phyloP scores from a whole-genome alignment of 495 filamentous ascomycete species.

The Aspergillus funiculosus region DNA sequence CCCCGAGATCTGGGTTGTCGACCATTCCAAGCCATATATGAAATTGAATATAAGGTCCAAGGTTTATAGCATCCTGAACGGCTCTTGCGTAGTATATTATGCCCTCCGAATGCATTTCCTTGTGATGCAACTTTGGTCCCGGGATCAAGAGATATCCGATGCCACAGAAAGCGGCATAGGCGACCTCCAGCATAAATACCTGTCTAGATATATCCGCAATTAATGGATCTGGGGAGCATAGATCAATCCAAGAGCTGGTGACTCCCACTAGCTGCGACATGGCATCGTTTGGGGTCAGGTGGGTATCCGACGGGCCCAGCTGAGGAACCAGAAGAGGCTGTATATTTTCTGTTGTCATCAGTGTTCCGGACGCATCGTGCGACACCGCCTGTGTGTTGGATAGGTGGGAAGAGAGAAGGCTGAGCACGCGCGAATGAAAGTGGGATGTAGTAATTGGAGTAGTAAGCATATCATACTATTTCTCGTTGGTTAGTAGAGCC shows the following conservation, averaged over 20 bases:
- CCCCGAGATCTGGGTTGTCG: conserved; percentile 47
- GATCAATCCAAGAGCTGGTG: conserved; percentile 82
- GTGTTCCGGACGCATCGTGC: conserved; percentile 31
- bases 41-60: conserved; percentile 69
- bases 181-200: conserved; percentile 81
- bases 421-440: conserved; percentile 72
- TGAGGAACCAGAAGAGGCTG: conserved; percentile 58
- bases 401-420: conserved; percentile 55
- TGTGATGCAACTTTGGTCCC: conserved; percentile 58
- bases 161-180: conserved; percentile 93
- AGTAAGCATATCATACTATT: conserved; percentile 89
- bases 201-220: conserved; percentile 80
- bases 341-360: conserved; percentile 33
- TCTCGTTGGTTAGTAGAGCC: conserved; percentile 11
- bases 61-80: conserved; percentile 70
- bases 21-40: conserved; percentile 80
- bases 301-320: conserved; percentile 66
- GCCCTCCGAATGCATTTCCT: conserved; percentile 39
- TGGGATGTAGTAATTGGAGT: conserved; percentile 76
- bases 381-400: conserved; percentile 29
- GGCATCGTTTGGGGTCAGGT: conserved; percentile 63
- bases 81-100: conserved; percentile 72
- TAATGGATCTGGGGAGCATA: conserved; percentile 74
- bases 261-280: conserved; percentile 67
- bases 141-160: conserved; percentile 74